These are phyloP conservation scores for Camelina hispida DNA, from an alignment of 345 rosid genomes.

Conservation along the genomic window DNA sequence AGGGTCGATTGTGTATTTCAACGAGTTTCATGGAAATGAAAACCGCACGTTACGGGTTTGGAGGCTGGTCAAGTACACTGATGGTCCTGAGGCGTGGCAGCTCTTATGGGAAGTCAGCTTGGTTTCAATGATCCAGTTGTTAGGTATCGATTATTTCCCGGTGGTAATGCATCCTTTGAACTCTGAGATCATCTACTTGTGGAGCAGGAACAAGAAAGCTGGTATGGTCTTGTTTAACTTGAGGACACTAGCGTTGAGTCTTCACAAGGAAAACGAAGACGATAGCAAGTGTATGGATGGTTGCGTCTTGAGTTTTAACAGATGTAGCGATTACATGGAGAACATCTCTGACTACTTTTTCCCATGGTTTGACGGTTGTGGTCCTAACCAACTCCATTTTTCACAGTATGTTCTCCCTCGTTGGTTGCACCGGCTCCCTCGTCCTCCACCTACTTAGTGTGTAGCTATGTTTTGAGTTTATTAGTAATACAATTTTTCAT, in stretches of 20 bases:
- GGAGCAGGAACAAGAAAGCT: background rate
- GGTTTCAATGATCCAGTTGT: background rate
- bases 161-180: background rate
- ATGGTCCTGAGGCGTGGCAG: conserved; percentile 10
- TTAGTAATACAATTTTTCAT: too few relatives aligned
- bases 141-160: background rate
- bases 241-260: conserved; percentile 17
- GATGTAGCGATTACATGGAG: background rate
- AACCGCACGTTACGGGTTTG: conserved; percentile 23
- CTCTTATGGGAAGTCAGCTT: background rate
- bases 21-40: background rate
- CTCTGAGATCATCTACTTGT: conserved; percentile 30
- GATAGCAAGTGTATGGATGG: conserved; percentile 24
- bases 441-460: too few relatives aligned
- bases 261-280: conserved; percentile 1
- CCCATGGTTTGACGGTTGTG: background rate
- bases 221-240: conserved; percentile 22
- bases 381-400: conserved; percentile 15
- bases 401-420: conserved; percentile 36
- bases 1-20: conserved; percentile 31
- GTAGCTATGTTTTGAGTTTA: too few relatives aligned
- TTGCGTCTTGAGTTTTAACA: background rate
- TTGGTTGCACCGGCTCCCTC: conserved; percentile 10
- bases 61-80: conserved; percentile 24
- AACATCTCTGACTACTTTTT: background rate